Percentiles rank a stretch among this genome's conserved stretches.
Evolutionary conservation across 805 yeast genomes (phyloP).

Genomic region (Candida silvicultrix): DNA sequence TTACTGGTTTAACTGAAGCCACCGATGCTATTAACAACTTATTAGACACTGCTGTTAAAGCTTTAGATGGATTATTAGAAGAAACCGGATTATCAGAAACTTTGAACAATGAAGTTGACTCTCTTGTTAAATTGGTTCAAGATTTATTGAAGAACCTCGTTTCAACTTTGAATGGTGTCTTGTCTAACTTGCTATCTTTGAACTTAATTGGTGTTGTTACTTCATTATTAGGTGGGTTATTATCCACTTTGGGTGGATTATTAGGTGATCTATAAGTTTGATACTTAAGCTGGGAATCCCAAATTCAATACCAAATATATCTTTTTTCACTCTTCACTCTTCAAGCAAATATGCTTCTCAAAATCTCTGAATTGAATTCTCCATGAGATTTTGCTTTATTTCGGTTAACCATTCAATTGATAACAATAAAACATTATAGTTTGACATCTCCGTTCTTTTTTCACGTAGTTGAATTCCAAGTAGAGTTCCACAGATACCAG

Average conservation of each 20-base stretch:
- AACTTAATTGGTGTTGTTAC: constrained; percentile 14
- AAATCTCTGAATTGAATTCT: background rate
- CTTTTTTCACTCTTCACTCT: no score
- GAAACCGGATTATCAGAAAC: constrained; percentile 5
- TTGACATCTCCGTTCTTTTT: no score
- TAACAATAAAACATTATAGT: background rate
- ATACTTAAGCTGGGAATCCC: no score
- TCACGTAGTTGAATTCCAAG: no score
- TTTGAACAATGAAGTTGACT: constrained; percentile 1
- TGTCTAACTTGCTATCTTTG: constrained; percentile 4
- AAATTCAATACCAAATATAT: no score
- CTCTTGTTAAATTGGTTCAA: constrained; percentile 1
- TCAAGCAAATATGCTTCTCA: background rate
- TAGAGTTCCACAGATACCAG: no score
- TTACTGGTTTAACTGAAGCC: constrained; percentile 5
- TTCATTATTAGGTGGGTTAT: constrained; percentile 9
- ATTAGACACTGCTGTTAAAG: constrained; percentile 4
- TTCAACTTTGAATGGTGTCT: constrained; percentile 2
- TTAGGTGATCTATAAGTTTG: constrained; percentile 3
- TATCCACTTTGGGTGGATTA: constrained; percentile 3
- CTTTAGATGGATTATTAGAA: constrained; percentile 5
- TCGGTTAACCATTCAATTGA: background rate
- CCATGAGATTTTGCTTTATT: background rate
- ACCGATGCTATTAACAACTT: constrained; percentile 5
- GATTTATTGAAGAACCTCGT: constrained; percentile 3